A percentile compares a stretch with the other conserved stretches of the same genome.
Evolutionary conservation across 163 green algal species (phyloP).

Genomic region (Volvox carteri): DNA sequence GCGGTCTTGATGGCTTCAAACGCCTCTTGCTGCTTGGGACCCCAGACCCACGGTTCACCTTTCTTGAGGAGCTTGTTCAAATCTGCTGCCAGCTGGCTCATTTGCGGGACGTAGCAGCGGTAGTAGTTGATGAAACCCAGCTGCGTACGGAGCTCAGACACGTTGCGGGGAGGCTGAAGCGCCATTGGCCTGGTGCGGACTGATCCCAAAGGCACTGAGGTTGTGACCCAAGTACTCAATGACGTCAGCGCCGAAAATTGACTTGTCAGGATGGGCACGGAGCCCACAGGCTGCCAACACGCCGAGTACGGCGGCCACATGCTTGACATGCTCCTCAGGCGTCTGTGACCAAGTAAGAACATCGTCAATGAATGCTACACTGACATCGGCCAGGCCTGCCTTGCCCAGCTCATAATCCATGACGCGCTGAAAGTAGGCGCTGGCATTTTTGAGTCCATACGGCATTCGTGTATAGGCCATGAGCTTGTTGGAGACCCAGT

Average conservation of each 20-base stretch:
- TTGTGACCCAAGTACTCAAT: conserved; percentile 47
- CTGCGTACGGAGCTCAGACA: conserved; percentile 16
- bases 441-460: too few relatives aligned
- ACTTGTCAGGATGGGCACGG: conserved; percentile 46
- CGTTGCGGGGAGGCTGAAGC: conserved; percentile 37
- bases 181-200: conserved; percentile 34
- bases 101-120: conserved; percentile 35
- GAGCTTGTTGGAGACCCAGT: too few relatives aligned
- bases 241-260: conserved; percentile 14
- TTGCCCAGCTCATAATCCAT: conserved; percentile 41
- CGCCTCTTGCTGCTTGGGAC: conserved; percentile 1
- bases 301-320: conserved; percentile 50
- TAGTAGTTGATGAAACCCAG: conserved; percentile 57
- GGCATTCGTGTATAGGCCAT: too few relatives aligned
- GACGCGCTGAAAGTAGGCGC: too few relatives aligned
- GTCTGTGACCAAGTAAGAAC: neutral
- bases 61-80: conserved; percentile 47
- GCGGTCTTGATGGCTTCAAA: conserved; percentile 24
- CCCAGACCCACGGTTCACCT: conserved; percentile 21
- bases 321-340: conserved; percentile 51
- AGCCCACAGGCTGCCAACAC: neutral
- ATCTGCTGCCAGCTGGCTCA: neutral
- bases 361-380: conserved; percentile 18
- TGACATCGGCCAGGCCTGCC: neutral
- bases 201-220: conserved; percentile 6